phyloP scores from a whole-genome alignment of 352 stramenopile species.

The Pythium scleroteichum region DNA sequence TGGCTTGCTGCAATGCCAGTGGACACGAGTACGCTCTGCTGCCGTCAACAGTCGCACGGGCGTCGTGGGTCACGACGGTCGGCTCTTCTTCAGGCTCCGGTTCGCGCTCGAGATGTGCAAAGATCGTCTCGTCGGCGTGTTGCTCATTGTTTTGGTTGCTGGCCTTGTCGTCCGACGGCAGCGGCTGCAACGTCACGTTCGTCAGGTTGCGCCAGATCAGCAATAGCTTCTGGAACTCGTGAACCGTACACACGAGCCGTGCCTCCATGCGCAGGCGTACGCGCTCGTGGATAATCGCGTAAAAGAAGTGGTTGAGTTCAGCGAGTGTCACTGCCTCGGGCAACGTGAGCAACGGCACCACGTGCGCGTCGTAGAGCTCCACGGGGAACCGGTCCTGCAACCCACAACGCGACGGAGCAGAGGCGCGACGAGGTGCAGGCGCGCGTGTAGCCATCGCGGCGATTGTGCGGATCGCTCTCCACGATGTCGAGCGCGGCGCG shows the following conservation, averaged over 20 bases:
- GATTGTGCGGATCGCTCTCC: background rate
- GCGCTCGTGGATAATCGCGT: conserved; percentile 50
- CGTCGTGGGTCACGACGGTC: conserved; percentile 19
- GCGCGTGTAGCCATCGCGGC: background rate
- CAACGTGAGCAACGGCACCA: conserved; percentile 55
- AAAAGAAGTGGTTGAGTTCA: conserved; percentile 53
- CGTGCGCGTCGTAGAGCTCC: conserved; percentile 59
- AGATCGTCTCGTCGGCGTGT: conserved; percentile 23
- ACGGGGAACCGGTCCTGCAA: conserved; percentile 16
- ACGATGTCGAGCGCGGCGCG: no score
- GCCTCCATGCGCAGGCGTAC: conserved; percentile 43
- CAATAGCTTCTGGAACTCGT: conserved; percentile 26
- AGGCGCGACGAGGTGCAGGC: background rate
- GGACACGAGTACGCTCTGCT: conserved; percentile 34
- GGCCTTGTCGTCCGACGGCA: conserved; percentile 14
- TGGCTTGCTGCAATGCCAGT: conserved; percentile 30
- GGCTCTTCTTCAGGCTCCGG: conserved; percentile 18
- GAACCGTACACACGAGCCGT: conserved; percentile 27
- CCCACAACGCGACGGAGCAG: background rate
- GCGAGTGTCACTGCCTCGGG: conserved; percentile 57
- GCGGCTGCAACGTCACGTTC: conserved; percentile 60
- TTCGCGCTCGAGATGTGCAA: conserved; percentile 7
- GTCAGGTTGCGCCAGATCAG: conserved; percentile 55
- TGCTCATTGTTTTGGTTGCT: background rate
- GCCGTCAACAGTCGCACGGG: conserved; percentile 24